Evolutionary conservation across 768 basidiomycete species (phyloP).

Genomic region (Tricholoma furcatifolium): DNA sequence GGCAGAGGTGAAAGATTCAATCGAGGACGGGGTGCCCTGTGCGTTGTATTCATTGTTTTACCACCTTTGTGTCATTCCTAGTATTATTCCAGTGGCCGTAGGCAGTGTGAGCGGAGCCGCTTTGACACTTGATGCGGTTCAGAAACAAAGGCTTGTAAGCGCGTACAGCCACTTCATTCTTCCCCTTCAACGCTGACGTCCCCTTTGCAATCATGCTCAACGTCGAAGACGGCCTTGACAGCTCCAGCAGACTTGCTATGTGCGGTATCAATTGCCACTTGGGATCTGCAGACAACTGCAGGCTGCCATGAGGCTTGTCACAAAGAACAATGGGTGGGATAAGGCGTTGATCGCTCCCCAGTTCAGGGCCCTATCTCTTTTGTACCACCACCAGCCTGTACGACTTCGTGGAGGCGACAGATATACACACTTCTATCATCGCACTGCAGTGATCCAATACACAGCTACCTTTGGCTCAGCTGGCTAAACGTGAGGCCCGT

Average conservation of each 20-base stretch:
- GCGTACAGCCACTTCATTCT: conserved; percentile 1
- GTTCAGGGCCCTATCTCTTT: conserved; percentile 6
- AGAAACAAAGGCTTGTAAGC: not conserved
- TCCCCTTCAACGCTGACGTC: not conserved
- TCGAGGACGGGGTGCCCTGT: conserved; percentile 6
- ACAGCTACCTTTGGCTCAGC: too few species aligned
- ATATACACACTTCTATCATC: not conserved
- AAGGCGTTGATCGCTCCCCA: not conserved
- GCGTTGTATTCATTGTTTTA: conserved; percentile 13
- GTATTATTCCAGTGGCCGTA: too few species aligned
- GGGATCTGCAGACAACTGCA: not conserved
- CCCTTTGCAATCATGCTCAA: not conserved
- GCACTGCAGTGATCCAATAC: too few species aligned
- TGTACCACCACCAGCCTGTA: not conserved
- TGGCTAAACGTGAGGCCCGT: too few species aligned
- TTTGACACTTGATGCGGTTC: not conserved
- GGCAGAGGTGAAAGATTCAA: conserved; percentile 21
- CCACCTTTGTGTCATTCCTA: not conserved
- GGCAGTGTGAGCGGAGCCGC: too few species aligned
- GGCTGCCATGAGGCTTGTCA: conserved; percentile 1
- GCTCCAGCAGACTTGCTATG: too few species aligned
- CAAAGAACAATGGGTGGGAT: too few species aligned
- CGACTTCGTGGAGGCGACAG: conserved; percentile 1
- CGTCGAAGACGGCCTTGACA: not conserved
- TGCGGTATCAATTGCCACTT: not conserved